Conservation (phyloP, 2,329 filamentous ascomycete species). For the Thyridium curvatum region DNA sequence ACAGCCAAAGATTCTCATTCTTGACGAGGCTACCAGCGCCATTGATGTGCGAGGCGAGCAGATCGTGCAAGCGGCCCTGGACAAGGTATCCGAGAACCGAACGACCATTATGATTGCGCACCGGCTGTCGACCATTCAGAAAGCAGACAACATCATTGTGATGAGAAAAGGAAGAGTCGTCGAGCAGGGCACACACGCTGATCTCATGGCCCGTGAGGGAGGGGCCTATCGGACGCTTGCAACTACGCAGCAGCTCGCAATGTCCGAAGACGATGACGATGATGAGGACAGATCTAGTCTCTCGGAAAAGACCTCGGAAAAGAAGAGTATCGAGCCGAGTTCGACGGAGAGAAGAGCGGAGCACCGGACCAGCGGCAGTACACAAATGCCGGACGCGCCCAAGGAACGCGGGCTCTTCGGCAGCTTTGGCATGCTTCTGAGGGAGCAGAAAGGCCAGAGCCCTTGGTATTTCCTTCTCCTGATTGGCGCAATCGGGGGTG, state of each 20-base stretch:
- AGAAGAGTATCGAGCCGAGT: constrained; percentile 28
- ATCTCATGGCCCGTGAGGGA: constrained; percentile 51
- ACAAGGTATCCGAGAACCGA: constrained; percentile 16
- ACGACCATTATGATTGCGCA: constrained; percentile 56
- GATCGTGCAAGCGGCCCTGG: constrained; percentile 19
- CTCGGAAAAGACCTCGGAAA: constrained; percentile 15
- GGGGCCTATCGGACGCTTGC: constrained; percentile 64
- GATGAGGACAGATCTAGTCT: constrained; percentile 16
- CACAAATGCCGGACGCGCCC: not conserved
- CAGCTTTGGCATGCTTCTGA: constrained; percentile 48
- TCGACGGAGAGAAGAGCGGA: constrained; percentile 18
- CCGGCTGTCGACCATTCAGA: constrained; percentile 64
- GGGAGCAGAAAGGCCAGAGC: constrained; percentile 45
- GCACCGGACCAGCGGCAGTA: too few species aligned
- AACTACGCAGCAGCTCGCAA: constrained; percentile 49
- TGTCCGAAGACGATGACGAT: constrained; percentile 27
- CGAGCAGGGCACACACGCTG: constrained; percentile 69
- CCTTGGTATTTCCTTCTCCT: constrained; percentile 41
- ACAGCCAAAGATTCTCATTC: constrained; percentile 18
- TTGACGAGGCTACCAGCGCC: constrained; percentile 22
- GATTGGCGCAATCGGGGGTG: constrained; percentile 28
- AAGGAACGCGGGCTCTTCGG: constrained; percentile 31
- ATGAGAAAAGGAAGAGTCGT: constrained; percentile 62
- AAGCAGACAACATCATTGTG: constrained; percentile 74
- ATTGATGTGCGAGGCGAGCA: constrained; percentile 45